phyloP scores from a whole-genome alignment of 129 eudicot genomes.

The carrot (Daucus carota) region DH1_v3.0 NC_030384.2:15107501-15108000 shows the following conservation, averaged over 20 bases:
- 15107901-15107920: slow-evolving; percentile 46
- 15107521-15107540: neutral
- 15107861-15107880: too few relatives aligned
- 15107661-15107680: slow-evolving; percentile 17
- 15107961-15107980: slow-evolving; percentile 93
- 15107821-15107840: too few relatives aligned
- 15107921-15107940: slow-evolving; percentile 92
- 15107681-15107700: slow-evolving; percentile 14
- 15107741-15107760: too few relatives aligned
- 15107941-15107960: slow-evolving; percentile 70
- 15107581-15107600: neutral
- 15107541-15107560: neutral
- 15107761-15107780: too few relatives aligned
- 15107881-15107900: too few relatives aligned
- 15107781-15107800: too few relatives aligned
- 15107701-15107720: too few relatives aligned
- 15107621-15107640: neutral
- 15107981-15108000: slow-evolving; percentile 82
- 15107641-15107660: slow-evolving; percentile 20
- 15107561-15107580: neutral
- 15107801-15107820: too few relatives aligned
- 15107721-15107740: too few relatives aligned
- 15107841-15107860: too few relatives aligned
- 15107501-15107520: neutral
- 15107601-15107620: neutral